Evolutionary conservation across 768 basidiomycete species (phyloP).

Genomic region (Rhodotorula paludigena): DNA sequence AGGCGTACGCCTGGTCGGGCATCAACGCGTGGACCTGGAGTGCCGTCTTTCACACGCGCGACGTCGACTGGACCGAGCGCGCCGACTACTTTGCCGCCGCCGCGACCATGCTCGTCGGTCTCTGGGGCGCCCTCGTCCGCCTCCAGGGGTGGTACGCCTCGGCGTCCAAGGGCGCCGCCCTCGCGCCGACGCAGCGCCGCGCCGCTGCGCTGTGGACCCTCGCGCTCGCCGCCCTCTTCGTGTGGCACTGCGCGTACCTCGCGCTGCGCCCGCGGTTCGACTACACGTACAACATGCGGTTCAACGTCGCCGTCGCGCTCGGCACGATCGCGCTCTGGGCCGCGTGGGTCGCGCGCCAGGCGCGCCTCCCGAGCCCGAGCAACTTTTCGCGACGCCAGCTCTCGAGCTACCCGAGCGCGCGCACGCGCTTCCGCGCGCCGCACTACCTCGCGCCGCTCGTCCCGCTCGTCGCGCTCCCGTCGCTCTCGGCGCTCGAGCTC

Average conservation of each 20-base stretch:
- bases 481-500: constrained; percentile 72
- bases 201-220: constrained; percentile 37
- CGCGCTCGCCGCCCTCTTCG: constrained; percentile 49
- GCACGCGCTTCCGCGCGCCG: constrained; percentile 48
- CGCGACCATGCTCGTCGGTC: constrained; percentile 68
- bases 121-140: constrained; percentile 73
- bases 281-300: constrained; percentile 86
- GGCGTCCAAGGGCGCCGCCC: background rate
- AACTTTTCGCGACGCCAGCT: constrained; percentile 29
- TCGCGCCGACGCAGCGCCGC: background rate
- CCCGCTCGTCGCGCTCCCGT: constrained; percentile 64
- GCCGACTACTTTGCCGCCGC: constrained; percentile 95
- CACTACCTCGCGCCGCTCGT: constrained; percentile 41
- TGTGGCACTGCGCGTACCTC: constrained; percentile 74
- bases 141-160: constrained; percentile 66
- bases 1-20: constrained; percentile 63
- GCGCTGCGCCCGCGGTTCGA: constrained; percentile 69
- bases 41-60: constrained; percentile 86
- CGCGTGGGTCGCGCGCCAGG: constrained; percentile 59
- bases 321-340: constrained; percentile 78
- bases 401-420: constrained; percentile 50
- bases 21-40: constrained; percentile 93
- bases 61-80: constrained; percentile 75
- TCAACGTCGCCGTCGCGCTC: constrained; percentile 71
- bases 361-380: constrained; percentile 56